phyloP scores from a whole-genome alignment of 148 eudicot genomes.

The Cornus florida region DNA sequence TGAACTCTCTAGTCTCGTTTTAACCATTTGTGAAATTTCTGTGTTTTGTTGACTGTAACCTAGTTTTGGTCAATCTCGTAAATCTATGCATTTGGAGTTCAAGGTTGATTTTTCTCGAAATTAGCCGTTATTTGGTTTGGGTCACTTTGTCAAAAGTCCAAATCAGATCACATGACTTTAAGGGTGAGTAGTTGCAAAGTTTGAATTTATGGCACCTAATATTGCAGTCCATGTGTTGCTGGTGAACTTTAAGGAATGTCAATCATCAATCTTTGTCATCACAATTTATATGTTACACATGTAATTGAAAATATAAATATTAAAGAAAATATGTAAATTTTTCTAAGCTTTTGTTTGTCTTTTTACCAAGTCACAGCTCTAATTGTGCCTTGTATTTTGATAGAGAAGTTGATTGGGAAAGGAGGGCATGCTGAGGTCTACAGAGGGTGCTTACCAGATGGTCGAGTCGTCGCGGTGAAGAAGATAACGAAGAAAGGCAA shows the following conservation, averaged over 20 bases:
- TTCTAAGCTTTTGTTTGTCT: too few species aligned
- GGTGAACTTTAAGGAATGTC: not conserved
- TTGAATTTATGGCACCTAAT: not conserved
- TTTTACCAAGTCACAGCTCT: not conserved
- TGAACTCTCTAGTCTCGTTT: too few species aligned
- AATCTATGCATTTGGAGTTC: not conserved
- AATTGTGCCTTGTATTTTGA: slow-evolving; percentile 6
- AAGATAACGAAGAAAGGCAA: slow-evolving; percentile 43
- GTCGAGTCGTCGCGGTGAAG: slow-evolving; percentile 28
- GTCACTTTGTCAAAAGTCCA: not conserved
- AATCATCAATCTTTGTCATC: not conserved
- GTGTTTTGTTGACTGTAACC: too few species aligned
- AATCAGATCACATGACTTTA: not conserved
- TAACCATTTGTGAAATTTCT: too few species aligned
- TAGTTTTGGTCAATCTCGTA: too few species aligned
- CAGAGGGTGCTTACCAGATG: slow-evolving; percentile 56
- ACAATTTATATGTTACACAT: not conserved
- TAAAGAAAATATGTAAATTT: too few species aligned
- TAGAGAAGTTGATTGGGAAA: slow-evolving; percentile 66
- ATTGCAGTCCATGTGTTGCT: not conserved
- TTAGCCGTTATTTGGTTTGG: not conserved
- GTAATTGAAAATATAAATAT: not conserved
- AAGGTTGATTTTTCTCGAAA: not conserved
- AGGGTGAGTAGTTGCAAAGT: not conserved
- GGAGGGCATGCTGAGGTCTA: slow-evolving; percentile 80